Percentiles rank a stretch among this genome's conserved stretches.
These are phyloP conservation scores for Globisporangium carolinianum DNA, from an alignment of 352 stramenopile species.

Conservation along the genomic window DNA sequence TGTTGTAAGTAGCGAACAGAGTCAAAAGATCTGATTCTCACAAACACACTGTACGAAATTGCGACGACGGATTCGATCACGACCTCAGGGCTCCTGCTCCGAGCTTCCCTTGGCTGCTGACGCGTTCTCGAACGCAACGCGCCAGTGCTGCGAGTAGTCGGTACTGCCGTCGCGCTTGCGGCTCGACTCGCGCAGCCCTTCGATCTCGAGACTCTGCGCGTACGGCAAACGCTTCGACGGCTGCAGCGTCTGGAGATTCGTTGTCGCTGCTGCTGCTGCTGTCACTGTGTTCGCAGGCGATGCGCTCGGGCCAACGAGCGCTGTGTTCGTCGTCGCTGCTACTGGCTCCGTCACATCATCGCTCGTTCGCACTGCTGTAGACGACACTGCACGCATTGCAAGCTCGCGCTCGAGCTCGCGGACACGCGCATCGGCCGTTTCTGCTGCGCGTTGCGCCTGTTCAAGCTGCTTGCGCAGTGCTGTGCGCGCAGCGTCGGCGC, in stretches of 20 bases:
- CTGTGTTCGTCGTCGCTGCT: background rate
- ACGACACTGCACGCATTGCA: conserved; percentile 6
- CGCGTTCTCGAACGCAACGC: background rate
- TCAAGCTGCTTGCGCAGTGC: conserved; percentile 15
- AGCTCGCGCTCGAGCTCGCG: conserved; percentile 12
- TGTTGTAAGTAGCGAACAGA: no score
- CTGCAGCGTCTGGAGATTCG: conserved; percentile 24
- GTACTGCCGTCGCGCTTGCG: conserved; percentile 27
- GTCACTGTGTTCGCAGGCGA: background rate
- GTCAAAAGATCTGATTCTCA: no score
- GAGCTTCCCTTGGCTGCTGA: no score
- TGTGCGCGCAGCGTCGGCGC: conserved; percentile 13
- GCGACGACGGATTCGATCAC: no score
- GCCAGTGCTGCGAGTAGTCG: conserved; percentile 23
- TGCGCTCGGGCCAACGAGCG: background rate
- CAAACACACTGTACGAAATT: no score
- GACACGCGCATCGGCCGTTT: conserved; percentile 8
- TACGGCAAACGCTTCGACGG: conserved; percentile 63
- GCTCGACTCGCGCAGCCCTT: conserved; percentile 70
- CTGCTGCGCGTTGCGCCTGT: conserved; percentile 9
- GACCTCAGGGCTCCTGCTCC: no score
- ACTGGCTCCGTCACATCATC: background rate
- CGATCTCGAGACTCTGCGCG: conserved; percentile 71
- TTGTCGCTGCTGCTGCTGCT: background rate
- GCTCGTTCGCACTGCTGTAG: no score